Conservation (phyloP, 2,329 filamentous ascomycete species). For the Peltaster fructicola region DNA sequence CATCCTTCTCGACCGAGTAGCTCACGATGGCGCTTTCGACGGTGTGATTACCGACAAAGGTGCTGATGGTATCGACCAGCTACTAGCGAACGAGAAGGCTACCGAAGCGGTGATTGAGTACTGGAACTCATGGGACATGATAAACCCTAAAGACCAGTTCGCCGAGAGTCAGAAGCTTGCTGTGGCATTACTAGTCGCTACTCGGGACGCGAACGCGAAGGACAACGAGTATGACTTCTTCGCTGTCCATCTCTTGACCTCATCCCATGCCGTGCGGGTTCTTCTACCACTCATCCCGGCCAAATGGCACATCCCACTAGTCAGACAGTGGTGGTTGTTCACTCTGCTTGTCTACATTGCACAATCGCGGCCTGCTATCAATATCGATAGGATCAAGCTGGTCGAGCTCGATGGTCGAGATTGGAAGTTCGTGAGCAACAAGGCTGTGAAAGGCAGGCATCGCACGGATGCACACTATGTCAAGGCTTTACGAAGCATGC, state of each 20-base stretch:
- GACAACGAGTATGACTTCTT: slow-evolving; percentile 61
- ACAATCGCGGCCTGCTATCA: slow-evolving; percentile 54
- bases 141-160: slow-evolving; percentile 57
- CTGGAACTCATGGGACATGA: slow-evolving; percentile 74
- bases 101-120: slow-evolving; percentile 62
- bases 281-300: slow-evolving; percentile 60
- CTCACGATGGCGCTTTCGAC: slow-evolving; percentile 52
- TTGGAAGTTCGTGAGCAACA: slow-evolving; percentile 61
- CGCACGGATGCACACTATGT: slow-evolving; percentile 67
- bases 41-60: slow-evolving; percentile 42
- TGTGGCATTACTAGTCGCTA: slow-evolving; percentile 40
- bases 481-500: slow-evolving; percentile 61
- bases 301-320: slow-evolving; percentile 52
- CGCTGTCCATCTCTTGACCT: slow-evolving; percentile 63
- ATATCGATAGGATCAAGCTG: slow-evolving; percentile 43
- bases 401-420: slow-evolving; percentile 44
- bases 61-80: slow-evolving; percentile 42
- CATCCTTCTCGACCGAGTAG: slow-evolving; percentile 54
- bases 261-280: slow-evolving; percentile 75
- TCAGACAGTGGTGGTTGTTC: slow-evolving; percentile 83
- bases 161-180: slow-evolving; percentile 45
- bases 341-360: slow-evolving; percentile 61
- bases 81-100: slow-evolving; percentile 55
- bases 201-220: slow-evolving; percentile 23
- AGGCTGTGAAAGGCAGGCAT: slow-evolving; percentile 50